Percentiles rank a stretch among this genome's conserved stretches.
Conservation (phyloP, 2,329 filamentous ascomycete genomes). For the Ascosphaera acerosa region DNA sequence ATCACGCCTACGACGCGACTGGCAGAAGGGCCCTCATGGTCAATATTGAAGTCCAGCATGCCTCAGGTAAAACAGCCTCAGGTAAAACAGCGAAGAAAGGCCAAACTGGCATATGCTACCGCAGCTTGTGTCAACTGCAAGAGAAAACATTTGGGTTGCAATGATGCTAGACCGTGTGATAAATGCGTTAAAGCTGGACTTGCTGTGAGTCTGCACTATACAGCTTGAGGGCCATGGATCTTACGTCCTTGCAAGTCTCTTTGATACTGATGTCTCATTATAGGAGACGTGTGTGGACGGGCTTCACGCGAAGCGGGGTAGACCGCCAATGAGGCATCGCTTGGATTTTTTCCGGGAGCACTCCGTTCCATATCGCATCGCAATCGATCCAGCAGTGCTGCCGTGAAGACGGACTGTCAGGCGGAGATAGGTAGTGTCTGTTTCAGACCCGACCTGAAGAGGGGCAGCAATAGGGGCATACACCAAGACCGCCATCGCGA, state of each 20-base stretch:
- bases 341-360: too few relatives aligned
- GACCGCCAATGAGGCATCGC: constrained; percentile 9
- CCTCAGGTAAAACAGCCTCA: too few relatives aligned
- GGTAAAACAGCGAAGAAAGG: neutral
- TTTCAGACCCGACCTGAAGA: too few relatives aligned
- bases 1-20: too few relatives aligned
- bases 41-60: too few relatives aligned
- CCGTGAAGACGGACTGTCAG: too few relatives aligned
- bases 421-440: too few relatives aligned
- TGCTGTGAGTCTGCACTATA: constrained; percentile 10
- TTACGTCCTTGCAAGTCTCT: neutral
- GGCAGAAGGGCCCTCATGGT: too few relatives aligned
- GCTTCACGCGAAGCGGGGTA: constrained; percentile 14
- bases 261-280: constrained; percentile 4
- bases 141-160: constrained; percentile 15
- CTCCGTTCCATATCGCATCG: too few relatives aligned
- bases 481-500: too few relatives aligned
- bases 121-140: constrained; percentile 18
- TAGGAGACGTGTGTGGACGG: constrained; percentile 13
- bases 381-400: too few relatives aligned
- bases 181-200: constrained; percentile 15
- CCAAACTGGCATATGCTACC: constrained; percentile 11
- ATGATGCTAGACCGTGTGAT: constrained; percentile 13
- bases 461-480: too few relatives aligned
- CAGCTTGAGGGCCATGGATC: constrained; percentile 1